Conservation (phyloP, 1,284 basidiomycete genomes). For the Leccinum huronense region DNA sequence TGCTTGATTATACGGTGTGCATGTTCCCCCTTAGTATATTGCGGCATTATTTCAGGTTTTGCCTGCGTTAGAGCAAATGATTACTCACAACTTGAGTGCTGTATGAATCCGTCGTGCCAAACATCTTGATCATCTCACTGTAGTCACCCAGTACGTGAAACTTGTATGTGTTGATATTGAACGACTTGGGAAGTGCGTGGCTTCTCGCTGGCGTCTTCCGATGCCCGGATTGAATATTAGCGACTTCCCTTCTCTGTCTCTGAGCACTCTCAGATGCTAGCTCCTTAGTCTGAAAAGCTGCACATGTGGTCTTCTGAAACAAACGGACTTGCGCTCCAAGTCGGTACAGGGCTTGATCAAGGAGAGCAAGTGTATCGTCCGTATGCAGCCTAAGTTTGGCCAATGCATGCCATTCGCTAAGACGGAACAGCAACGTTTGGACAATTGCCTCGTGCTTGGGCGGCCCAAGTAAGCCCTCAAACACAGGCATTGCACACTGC, state of each 20-base stretch:
- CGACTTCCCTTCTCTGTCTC: neutral
- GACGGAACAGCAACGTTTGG: neutral
- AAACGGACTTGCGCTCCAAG: neutral
- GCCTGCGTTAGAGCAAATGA: neutral
- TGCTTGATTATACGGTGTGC: slow-evolving; percentile 2
- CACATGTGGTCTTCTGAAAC: neutral
- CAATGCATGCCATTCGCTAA: slow-evolving; percentile 4
- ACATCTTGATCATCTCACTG: neutral
- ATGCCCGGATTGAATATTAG: neutral
- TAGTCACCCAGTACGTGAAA: slow-evolving; percentile 10
- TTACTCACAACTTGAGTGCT: slow-evolving; percentile 6
- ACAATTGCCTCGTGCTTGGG: neutral
- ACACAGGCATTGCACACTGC: slow-evolving; percentile 12
- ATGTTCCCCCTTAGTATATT: slow-evolving; percentile 1
- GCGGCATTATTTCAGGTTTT: neutral
- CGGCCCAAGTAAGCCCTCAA: slow-evolving; percentile 11
- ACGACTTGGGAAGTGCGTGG: neutral
- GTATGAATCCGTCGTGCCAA: slow-evolving; percentile 8
- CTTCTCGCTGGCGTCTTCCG: neutral
- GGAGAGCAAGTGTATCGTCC: neutral
- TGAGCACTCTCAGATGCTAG: neutral
- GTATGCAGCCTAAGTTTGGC: slow-evolving; percentile 5
- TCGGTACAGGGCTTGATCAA: neutral
- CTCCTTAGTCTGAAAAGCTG: neutral
- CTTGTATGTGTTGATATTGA: slow-evolving; percentile 10